Evolutionary conservation across 2,329 filamentous ascomycete species (phyloP), one percentile per base, ranked within the genome.

Genomic region (Zasmidium cellare): DNA sequence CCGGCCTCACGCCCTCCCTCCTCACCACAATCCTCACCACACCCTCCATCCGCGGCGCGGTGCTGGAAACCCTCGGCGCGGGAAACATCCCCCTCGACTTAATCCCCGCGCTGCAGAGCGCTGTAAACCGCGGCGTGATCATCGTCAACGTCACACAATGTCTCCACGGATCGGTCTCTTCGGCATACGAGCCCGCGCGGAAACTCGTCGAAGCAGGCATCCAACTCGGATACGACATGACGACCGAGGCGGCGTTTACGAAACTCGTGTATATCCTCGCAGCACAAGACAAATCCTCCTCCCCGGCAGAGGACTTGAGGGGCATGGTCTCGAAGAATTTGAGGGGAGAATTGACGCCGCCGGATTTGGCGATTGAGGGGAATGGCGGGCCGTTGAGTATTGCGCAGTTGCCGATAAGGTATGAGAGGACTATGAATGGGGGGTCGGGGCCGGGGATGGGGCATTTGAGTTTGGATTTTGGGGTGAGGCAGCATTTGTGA

Each of bases 71-170:
- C 0, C 96, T 96, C 73, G 92, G 92, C 59, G 92, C 94, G 72
- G 92, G 92, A 56, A 97, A 96, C 75, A 89, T 92, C 11, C 92
- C 92, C 2, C 83, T 96, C 72, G 92, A 89, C 16, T 86, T 86
- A 55, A 89, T 93, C 50, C 86, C 96, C 67, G 83, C 85, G 5
- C 62, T 66, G 19, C 35, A 45, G 18, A 84, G 86, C 46, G 92
- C 90, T 20, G 90, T 96, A 44, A 80, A 87, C 69, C 84, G 91
- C 58, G 92, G 91, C 38, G 87, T 94, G 63, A 86, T 94, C 58
- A 87, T 97, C 59, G 90, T 96, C 65, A 96, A 96, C 71, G 87
- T 97, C 59, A 96, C 90, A 51, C 92, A 97, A 77, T 97, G 92
- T 80, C 59, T 67, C 12, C 63, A 66, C 57, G 65, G 65, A 18